These are phyloP conservation scores for Hymenoscyphus repandus DNA, from an alignment of 2,329 filamentous ascomycete genomes.

Conservation along the genomic window DNA sequence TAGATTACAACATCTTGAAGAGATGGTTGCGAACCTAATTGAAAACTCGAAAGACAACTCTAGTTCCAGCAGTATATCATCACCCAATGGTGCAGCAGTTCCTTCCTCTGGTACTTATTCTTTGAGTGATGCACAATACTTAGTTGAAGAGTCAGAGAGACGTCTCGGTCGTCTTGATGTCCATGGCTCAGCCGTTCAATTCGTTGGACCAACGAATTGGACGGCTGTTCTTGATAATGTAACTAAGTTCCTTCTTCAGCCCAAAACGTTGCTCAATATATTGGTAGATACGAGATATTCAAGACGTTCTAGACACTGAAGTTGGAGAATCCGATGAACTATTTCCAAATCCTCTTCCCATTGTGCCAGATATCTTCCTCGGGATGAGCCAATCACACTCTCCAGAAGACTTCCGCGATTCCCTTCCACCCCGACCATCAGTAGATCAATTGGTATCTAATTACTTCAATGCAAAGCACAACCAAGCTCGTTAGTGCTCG, in stretches of 20 bases:
- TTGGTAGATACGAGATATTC: conserved; percentile 49
- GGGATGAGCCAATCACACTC: not conserved
- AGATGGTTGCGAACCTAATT: conserved; percentile 11
- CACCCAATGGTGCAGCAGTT: not conserved
- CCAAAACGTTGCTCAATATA: not conserved
- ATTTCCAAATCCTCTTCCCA: not conserved
- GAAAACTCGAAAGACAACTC: not conserved
- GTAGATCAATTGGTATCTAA: conserved; percentile 45
- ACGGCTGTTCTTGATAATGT: conserved; percentile 54
- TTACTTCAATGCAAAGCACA: conserved; percentile 46
- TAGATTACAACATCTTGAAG: conserved; percentile 10
- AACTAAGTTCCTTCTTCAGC: conserved; percentile 20
- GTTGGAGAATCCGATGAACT: conserved; percentile 1
- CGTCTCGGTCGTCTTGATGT: not conserved
- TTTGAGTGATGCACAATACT: not conserved
- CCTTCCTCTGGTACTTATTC: not conserved
- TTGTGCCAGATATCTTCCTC: conserved; percentile 2
- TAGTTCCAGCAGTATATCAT: not conserved
- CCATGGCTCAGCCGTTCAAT: conserved; percentile 36
- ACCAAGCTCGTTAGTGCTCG: conserved; percentile 26
- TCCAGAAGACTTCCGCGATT: conserved; percentile 37
- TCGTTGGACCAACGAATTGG: conserved; percentile 52
- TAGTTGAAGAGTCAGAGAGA: not conserved
- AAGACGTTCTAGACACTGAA: conserved; percentile 43
- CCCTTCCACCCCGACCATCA: conserved; percentile 41